Conservation (phyloP, 2,329 filamentous ascomycete genomes). For the Verruconis gallopava region DNA sequence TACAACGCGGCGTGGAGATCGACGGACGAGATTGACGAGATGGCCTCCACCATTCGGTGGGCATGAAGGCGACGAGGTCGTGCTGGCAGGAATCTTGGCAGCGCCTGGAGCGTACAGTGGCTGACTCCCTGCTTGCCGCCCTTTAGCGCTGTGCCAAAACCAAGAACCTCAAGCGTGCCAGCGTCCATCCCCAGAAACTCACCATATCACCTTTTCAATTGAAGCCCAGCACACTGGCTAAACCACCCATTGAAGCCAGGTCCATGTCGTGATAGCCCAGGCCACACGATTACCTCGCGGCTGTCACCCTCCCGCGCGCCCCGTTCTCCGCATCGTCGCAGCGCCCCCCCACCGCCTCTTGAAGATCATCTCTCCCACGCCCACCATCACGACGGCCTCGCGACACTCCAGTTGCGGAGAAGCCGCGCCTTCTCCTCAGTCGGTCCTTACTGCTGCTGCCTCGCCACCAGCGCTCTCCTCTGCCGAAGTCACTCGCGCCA, state of each 20-base stretch:
- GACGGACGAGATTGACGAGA: no score
- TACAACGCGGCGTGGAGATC: no score
- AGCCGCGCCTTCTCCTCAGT: slow-evolving; percentile 6
- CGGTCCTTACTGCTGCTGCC: background rate
- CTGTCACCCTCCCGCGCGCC: background rate
- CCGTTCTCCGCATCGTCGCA: background rate
- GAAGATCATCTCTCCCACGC: background rate
- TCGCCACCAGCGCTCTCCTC: background rate
- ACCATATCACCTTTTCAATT: background rate
- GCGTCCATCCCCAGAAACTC: background rate
- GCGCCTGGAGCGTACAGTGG: no score
- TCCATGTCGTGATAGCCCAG: background rate
- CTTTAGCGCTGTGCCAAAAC: no score
- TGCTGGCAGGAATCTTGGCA: no score
- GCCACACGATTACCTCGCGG: background rate
- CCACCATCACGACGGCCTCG: slow-evolving; percentile 3
- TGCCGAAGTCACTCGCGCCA: background rate
- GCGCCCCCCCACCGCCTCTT: background rate
- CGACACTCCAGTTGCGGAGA: background rate
- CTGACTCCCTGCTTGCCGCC: background rate
- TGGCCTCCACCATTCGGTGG: no score
- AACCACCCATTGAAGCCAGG: background rate
- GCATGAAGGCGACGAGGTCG: no score
- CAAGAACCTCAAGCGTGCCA: background rate
- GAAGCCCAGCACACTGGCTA: background rate